phyloP scores from a whole-genome alignment of 306 rosid species.

The Vigna mungo region DNA sequence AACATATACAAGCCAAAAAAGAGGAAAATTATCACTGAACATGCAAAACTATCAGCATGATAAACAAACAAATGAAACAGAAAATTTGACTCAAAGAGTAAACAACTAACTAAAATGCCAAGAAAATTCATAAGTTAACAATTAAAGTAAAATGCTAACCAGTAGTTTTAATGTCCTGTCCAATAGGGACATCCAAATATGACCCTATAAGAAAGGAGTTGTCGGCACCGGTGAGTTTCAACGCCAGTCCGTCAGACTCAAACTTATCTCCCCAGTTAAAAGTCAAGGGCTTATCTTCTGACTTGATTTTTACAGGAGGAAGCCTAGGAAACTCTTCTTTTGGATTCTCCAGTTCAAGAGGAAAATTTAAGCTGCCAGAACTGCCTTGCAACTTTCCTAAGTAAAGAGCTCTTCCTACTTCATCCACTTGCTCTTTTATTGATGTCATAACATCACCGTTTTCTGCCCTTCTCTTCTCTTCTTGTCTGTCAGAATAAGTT shows the following conservation, averaged over 20 bases:
- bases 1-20: slow-evolving; percentile 18
- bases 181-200: slow-evolving; percentile 87
- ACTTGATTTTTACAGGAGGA: slow-evolving; percentile 93
- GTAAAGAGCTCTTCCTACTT: slow-evolving; percentile 84
- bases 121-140: slow-evolving; percentile 29
- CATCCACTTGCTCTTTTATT: slow-evolving; percentile 86
- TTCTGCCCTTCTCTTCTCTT: slow-evolving; percentile 68
- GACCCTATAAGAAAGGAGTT: slow-evolving; percentile 76
- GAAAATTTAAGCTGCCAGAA: slow-evolving; percentile 67
- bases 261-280: slow-evolving; percentile 86
- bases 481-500: slow-evolving; percentile 62
- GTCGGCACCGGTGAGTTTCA: slow-evolving; percentile 61
- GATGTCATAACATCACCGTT: slow-evolving; percentile 63
- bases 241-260: slow-evolving; percentile 65
- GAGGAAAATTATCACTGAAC: slow-evolving; percentile 29
- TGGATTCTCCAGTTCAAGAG: slow-evolving; percentile 65
- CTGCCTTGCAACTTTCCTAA: slow-evolving; percentile 67
- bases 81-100: slow-evolving; percentile 19
- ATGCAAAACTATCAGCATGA: slow-evolving; percentile 34
- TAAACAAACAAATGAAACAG: slow-evolving; percentile 37
- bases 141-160: slow-evolving; percentile 60
- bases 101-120: slow-evolving; percentile 20
- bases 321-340: slow-evolving; percentile 89
- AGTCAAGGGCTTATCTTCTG: slow-evolving; percentile 77
- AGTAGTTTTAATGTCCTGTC: slow-evolving; percentile 84